phyloP scores from a whole-genome alignment of 257 asterid species.

The Rauvolfia tetraphylla region DNA sequence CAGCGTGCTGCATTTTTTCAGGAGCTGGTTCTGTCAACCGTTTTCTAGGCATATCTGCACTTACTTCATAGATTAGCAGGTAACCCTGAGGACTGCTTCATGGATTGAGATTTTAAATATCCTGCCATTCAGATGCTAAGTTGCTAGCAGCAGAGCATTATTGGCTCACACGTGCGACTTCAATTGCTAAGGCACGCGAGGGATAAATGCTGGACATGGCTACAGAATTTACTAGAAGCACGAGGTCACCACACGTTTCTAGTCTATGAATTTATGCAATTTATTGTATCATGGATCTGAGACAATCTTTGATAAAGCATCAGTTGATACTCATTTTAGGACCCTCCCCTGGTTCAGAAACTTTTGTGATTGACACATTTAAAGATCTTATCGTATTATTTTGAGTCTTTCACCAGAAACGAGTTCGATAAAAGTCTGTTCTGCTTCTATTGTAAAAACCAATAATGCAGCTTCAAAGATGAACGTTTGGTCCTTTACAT shows the following conservation, averaged over 20 bases:
- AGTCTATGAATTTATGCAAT: not conserved
- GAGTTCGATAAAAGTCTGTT: too few species aligned
- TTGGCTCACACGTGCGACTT: not conserved
- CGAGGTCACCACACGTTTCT: not conserved
- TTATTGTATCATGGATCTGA: not conserved
- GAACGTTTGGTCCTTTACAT: too few species aligned
- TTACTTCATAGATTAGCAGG: not conserved
- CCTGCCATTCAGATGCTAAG: not conserved
- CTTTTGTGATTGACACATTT: too few species aligned
- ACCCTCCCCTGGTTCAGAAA: not conserved
- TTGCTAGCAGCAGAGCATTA: not conserved
- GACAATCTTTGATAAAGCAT: not conserved
- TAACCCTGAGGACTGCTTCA: not conserved
- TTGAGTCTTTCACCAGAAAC: too few species aligned
- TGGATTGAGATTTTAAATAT: not conserved
- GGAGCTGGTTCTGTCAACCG: slow-evolving; percentile 47
- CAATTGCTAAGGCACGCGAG: not conserved
- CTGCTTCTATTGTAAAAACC: too few species aligned
- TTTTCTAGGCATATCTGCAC: slow-evolving; percentile 13
- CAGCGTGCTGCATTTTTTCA: slow-evolving; percentile 43
- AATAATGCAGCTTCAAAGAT: too few species aligned
- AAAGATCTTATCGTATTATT: not conserved
- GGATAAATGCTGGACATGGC: not conserved
- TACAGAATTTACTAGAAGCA: not conserved
- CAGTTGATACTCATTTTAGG: not conserved